These are phyloP conservation scores for Polyrhizophydium stewartii DNA, from an alignment of 371 early-diverging fungal genomes.

Conservation along the genomic window DNA sequence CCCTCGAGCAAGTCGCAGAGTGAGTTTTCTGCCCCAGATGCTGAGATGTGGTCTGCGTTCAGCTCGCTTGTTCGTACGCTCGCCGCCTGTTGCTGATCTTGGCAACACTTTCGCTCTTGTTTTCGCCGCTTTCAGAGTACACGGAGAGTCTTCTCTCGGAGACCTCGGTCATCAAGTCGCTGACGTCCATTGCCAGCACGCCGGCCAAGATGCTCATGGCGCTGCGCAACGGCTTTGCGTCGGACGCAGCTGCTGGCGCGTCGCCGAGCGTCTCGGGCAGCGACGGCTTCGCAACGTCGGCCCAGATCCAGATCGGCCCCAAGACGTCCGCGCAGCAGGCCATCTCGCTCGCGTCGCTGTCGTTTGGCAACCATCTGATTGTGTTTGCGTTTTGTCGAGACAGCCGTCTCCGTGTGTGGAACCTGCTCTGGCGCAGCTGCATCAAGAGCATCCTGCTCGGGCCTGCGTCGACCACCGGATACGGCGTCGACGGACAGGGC, in stretches of 20 bases:
- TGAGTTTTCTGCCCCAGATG: too few relatives aligned
- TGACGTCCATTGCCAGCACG: conserved; percentile 6
- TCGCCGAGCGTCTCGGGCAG: neutral
- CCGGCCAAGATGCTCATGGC: conserved; percentile 4
- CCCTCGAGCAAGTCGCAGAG: neutral
- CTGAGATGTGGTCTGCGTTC: too few relatives aligned
- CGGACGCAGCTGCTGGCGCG: neutral
- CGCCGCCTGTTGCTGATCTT: too few relatives aligned
- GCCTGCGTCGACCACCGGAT: neutral
- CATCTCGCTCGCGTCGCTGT: neutral
- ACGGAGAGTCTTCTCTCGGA: conserved; percentile 5
- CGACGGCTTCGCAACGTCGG: neutral
- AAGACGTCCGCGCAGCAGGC: neutral
- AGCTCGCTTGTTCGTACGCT: too few relatives aligned
- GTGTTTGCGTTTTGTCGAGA: conserved; percentile 10
- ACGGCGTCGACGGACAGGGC: neutral
- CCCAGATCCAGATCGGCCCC: neutral
- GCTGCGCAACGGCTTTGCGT: neutral
- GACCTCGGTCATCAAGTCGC: neutral
- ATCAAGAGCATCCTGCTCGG: conserved; percentile 6
- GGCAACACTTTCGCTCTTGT: neutral
- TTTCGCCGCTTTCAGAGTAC: neutral
- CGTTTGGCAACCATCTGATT: neutral
- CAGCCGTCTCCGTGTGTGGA: conserved; percentile 14
- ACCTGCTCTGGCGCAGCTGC: conserved; percentile 1